Percentiles rank a stretch among this genome's conserved stretches.
Evolutionary conservation across 1,284 basidiomycete genomes (phyloP).

Genomic region (Cryptococcus sp.): DNA sequence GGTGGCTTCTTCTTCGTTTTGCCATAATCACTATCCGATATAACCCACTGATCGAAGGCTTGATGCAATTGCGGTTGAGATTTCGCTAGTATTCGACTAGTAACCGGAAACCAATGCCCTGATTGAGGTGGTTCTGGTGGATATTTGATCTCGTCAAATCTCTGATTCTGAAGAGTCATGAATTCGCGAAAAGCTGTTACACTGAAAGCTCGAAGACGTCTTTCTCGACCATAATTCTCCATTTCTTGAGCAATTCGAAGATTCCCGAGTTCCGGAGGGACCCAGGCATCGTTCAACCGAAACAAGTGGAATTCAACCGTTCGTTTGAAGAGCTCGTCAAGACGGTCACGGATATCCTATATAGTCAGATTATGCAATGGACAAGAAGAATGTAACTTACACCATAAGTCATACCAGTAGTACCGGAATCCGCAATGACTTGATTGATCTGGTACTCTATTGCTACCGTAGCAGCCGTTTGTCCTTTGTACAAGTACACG

Average conservation of each 20-base stretch:
- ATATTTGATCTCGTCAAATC: constrained; percentile 14
- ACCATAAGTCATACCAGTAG: constrained; percentile 19
- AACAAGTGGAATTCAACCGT: constrained; percentile 31
- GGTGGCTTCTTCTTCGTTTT: not conserved
- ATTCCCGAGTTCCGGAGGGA: constrained; percentile 28
- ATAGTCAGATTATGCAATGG: not conserved
- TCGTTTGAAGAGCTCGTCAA: constrained; percentile 25
- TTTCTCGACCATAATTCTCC: constrained; percentile 31
- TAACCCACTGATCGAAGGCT: not conserved
- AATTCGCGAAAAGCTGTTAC: constrained; percentile 19
- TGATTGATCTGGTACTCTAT: constrained; percentile 27
- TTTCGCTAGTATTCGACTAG: not conserved
- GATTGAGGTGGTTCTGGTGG: constrained; percentile 10
- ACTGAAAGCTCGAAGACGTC: constrained; percentile 29
- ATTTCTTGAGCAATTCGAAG: constrained; percentile 23
- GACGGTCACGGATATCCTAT: constrained; percentile 17
- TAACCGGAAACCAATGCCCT: constrained; percentile 24
- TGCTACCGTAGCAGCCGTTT: constrained; percentile 8
- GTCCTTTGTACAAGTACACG: constrained; percentile 5
- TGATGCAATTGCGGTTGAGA: not conserved
- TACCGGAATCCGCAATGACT: constrained; percentile 14
- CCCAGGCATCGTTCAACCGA: constrained; percentile 20
- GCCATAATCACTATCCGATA: not conserved
- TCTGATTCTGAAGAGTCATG: constrained; percentile 17
- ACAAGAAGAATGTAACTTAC: constrained; percentile 10